Conservation (phyloP, 805 yeast species). For the Nakazawaea ernobii region DNA sequence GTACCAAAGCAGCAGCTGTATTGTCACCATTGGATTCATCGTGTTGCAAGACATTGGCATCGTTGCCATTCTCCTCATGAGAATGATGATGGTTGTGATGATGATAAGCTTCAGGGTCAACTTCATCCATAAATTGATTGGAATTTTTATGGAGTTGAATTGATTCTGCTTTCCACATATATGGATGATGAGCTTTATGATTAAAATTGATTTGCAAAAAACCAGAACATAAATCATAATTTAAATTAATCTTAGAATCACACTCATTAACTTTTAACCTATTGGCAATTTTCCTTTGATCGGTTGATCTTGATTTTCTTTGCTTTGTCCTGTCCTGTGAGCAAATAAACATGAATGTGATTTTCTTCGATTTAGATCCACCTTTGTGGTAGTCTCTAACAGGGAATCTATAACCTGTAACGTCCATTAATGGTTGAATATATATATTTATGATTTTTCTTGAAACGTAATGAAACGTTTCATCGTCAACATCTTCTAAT, state of each 20-base stretch:
- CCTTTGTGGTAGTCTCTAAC: constrained; percentile 41
- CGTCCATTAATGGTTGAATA: constrained; percentile 32
- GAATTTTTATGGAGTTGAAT: constrained; percentile 6
- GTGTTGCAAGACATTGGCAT: not conserved
- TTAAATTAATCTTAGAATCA: constrained; percentile 32
- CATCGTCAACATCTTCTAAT: constrained; percentile 23
- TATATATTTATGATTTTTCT: constrained; percentile 29
- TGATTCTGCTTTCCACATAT: constrained; percentile 24
- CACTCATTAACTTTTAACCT: constrained; percentile 36
- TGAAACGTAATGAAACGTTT: constrained; percentile 28
- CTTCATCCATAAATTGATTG: constrained; percentile 6
- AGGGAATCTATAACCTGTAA: constrained; percentile 37
- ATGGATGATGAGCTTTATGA: constrained; percentile 36
- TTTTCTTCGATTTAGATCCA: constrained; percentile 32
- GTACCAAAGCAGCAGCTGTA: constrained; percentile 6
- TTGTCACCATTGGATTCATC: not conserved
- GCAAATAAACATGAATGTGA: constrained; percentile 39
- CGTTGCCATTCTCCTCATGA: not conserved
- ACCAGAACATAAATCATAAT: constrained; percentile 33
- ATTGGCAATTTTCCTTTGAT: constrained; percentile 31
- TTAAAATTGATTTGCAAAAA: constrained; percentile 28
- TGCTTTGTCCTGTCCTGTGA: constrained; percentile 38
- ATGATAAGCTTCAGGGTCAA: constrained; percentile 4
- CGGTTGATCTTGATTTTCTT: constrained; percentile 34
- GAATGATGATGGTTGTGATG: constrained; percentile 8